Evolutionary conservation across 345 rosid genomes (phyloP), one percentile per base, ranked within the genome.

Genomic region (Aurinia saxatilis): DNA sequence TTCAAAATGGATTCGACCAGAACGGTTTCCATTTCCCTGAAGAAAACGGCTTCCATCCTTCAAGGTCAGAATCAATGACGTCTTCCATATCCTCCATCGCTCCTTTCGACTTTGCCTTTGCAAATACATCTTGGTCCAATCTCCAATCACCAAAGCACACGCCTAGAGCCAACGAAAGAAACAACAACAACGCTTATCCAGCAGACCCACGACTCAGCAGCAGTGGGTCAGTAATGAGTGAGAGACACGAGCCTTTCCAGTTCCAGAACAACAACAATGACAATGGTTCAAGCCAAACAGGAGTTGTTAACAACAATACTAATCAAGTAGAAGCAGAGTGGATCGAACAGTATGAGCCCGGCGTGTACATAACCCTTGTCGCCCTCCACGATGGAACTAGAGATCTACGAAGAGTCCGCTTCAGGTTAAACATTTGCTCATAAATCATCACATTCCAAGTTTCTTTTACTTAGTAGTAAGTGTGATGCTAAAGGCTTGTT

Each of bases 291-390:
- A 60, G 74, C 16, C 38, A 72, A 59, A 37, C 69, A 50, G 66
- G 54, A 44, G 21, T 7, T 70, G 74, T 25, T 18, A 73, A 58
- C 59, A 76, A 72, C 46, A 76, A 73, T 49, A 76, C 52, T 48
- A 70, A 63, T 73, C 86, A 81, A 50, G 82, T 81, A 8, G 97
- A 87, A 82, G 92, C 97, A 7, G 99, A 90, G 71, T 84, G 99
- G 99, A 93, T 83, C 5, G 99, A 93, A 52, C 99, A 87, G 63
- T 87, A 87, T 46, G 99, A 93, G 78, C 84, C 95, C 0, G 99
- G 99, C 38, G 99, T 93, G 59, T 93, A 86, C 67, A 87, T 90
- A 67, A 90, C 99, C 27, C 92, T 93, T 21, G 84, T 87, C 55
- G 90, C 92, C 50, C 68, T 93, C 47, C 84, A 54, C 10, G 97